These are phyloP conservation scores for Teratosphaeria nubilosa DNA, from an alignment of 2,329 filamentous ascomycete species.

Conservation along the genomic window DNA sequence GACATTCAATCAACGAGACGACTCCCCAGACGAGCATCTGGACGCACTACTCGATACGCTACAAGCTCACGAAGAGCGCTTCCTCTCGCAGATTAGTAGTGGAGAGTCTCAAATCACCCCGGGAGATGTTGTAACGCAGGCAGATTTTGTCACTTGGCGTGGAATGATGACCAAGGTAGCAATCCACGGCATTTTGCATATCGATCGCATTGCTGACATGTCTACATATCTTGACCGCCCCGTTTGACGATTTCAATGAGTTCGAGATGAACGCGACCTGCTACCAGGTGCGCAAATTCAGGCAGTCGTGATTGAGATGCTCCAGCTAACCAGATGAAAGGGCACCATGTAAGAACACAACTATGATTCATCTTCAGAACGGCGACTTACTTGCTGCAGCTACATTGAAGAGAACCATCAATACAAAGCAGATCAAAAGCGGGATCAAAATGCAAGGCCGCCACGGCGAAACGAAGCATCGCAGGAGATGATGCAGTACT, in stretches of 20 bases:
- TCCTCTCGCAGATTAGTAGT: constrained; percentile 46
- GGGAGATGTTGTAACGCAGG: constrained; percentile 35
- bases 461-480: constrained; percentile 47
- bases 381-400: constrained; percentile 33
- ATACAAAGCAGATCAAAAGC: constrained; percentile 55
- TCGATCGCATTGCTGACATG: constrained; percentile 2
- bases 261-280: constrained; percentile 95
- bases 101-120: constrained; percentile 3
- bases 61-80: constrained; percentile 59
- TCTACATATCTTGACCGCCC: constrained; percentile 69
- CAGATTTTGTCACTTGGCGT: constrained; percentile 82
- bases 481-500: constrained; percentile 80
- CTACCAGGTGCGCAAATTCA: constrained; percentile 57
- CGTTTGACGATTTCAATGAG: constrained; percentile 74
- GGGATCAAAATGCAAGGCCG: constrained; percentile 35
- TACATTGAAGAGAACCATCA: constrained; percentile 88
- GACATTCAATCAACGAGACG: constrained; percentile 62
- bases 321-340: constrained; percentile 29
- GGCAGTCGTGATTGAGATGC: not conserved
- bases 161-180: constrained; percentile 96
- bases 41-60: constrained; percentile 73
- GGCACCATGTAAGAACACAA: constrained; percentile 43
- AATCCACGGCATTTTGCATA: not conserved
- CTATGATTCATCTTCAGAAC: too few species aligned
- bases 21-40: constrained; percentile 76